A percentile compares a stretch with the other conserved stretches of the same genome.
Conservation (phyloP, 805 yeast species). For the Lipomyces kockii region DNA sequence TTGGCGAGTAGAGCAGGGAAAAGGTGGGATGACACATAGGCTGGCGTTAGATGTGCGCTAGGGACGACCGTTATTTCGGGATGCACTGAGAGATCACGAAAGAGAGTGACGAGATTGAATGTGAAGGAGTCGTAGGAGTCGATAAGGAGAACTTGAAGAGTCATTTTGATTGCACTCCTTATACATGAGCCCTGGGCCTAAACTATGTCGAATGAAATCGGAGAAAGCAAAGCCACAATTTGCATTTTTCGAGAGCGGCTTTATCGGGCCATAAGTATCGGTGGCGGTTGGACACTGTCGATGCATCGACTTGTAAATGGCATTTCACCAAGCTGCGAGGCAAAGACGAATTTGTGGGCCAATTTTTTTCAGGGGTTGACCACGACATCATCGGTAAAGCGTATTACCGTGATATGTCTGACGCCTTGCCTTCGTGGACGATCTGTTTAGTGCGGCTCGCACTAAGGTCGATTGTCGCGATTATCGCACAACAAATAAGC, state of each 20-base stretch:
- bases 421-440: not conserved
- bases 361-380: not conserved
- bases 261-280: too few species aligned
- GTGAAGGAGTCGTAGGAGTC: conserved; percentile 98
- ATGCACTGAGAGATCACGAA: conserved; percentile 41
- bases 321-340: too few species aligned
- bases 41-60: conserved; percentile 27
- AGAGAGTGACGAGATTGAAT: conserved; percentile 69
- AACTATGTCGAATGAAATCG: too few species aligned
- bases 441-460: not conserved
- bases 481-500: too few species aligned
- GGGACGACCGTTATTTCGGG: conserved; percentile 47
- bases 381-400: not conserved
- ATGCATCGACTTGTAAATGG: too few species aligned
- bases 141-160: conserved; percentile 54
- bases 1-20: conserved; percentile 52
- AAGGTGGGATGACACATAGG: conserved; percentile 55
- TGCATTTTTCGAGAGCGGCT: too few species aligned
- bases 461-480: not conserved
- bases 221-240: too few species aligned
- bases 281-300: too few species aligned
- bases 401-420: not conserved
- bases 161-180: not conserved
- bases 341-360: not conserved
- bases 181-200: not conserved